Evolutionary conservation across 2,329 filamentous ascomycete species (phyloP).

Genomic region (Colletotrichum sp.): DNA sequence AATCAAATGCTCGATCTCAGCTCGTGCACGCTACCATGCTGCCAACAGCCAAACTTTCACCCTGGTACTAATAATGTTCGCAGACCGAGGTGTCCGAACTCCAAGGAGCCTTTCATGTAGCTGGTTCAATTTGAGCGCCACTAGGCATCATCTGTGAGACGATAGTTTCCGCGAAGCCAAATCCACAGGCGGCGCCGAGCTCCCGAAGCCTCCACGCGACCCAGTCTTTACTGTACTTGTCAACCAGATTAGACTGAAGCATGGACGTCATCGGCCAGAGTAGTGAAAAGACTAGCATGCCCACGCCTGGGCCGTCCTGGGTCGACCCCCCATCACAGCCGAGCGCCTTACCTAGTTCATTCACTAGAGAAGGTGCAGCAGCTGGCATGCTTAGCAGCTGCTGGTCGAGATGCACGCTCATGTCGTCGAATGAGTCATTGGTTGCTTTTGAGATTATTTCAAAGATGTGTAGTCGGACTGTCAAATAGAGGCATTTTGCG

Average conservation of each 20-base stretch:
- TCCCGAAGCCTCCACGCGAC: background rate
- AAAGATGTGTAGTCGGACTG: background rate
- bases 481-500: background rate
- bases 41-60: background rate
- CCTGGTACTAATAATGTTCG: background rate
- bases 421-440: background rate
- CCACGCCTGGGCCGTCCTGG: background rate
- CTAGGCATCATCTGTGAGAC: background rate
- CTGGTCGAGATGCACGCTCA: background rate
- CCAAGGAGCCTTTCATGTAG: background rate
- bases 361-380: background rate
- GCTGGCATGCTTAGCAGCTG: background rate
- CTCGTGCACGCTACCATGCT: background rate
- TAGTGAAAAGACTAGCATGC: background rate
- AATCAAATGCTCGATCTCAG: background rate
- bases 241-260: background rate
- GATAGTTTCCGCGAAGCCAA: background rate
- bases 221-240: background rate
- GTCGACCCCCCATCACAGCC: background rate
- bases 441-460: background rate
- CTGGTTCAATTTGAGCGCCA: background rate
- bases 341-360: background rate
- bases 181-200: background rate
- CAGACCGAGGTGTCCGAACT: background rate
- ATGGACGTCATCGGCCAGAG: background rate